Base-by-base conservation (phyloP, 169 alveolate genomes). In the Cryptosporidium canis region DNA sequence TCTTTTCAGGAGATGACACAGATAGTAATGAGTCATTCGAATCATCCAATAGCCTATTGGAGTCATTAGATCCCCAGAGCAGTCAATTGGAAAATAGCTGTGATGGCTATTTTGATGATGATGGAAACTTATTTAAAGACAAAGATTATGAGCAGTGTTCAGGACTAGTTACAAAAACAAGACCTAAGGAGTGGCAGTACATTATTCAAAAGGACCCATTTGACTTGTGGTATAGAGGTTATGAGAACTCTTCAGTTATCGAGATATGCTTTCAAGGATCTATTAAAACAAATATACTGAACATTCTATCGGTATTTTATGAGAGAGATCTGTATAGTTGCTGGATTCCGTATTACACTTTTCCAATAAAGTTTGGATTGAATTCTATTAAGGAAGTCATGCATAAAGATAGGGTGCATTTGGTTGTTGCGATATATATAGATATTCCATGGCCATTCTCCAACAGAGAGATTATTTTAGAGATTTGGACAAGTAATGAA, bases 401-500 rank as follows among this genome's bases (percentile, higher is more conserved):
- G 27, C 58, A 77, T 58, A 53, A 39, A 16, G 87, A 61, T 41
- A 56, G 72, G 39, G 12, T 77, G 37, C 87, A 77, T 37, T 43
- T 77, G 24, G 72, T 77, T 8, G 58, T 77, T 24, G 72, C 77
- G 12, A 77, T 77, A 33, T 39, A 77, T 18, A 77, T 77, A 39
- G 87, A 77, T 58, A 58, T 77, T 37, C 87, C 87, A 2, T 77
- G 87, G 87, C 87, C 87, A 12, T 77, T 77, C 41, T 56, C 70
- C 11, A 77, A 77, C 41, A 53, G 87, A 24, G 87, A 77, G 11
- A 47, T 77, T 55, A 77, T 77, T 61, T 29, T 77, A 11, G 87
- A 77, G 43, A 77, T 77, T 43, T 77, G 87, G 87, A 77, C 61
- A 11, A 77, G 87, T 58, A 39, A 77, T 58, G 87, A 77, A 77